Evolutionary conservation across 1,284 basidiomycete species (phyloP), one percentile per base, ranked within the genome.

Genomic region (Microbotryomycetes sp.): DNA sequence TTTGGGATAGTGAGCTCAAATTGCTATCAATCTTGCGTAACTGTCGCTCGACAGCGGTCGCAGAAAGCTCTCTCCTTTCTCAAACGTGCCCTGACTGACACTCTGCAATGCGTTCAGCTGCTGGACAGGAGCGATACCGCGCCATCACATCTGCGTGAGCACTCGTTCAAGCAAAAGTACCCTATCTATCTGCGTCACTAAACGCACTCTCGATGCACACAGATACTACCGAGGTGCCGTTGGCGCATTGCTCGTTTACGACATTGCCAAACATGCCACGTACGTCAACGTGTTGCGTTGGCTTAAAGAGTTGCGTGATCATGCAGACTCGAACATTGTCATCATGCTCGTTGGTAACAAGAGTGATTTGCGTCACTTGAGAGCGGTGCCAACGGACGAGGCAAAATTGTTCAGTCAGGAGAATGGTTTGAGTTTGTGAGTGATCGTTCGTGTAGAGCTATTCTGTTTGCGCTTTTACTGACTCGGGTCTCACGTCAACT

Each of bases 191-290:
- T 50, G 12, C 23, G 25, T 47, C 55, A 32, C 36, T 25, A 25
- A 14, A 19, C 29, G 19, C 19, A 23, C 16, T 6, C 26, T 5
- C 32, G n/a, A 26, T 25, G 9, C n/a, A 28, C n/a, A 2, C 72
- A 93, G 89, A 42, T 98, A 98, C 81, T 98, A 98, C 80, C 92
- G 96, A 64, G 94, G 94, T 59, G 96, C 94, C 16, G 94, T 97
- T 60, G 71, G 89, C 54, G 78, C 78, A 19, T 69, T 79, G 45
- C 74, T 79, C 31, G 78, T 79, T 15, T 79, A 79, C 71, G 78
- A 79, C 67, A 79, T 79, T 54, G 75, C 78, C 56, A 79, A 98
- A 80, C 92, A 96, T 75, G 86, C 86, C 63, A 97, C 94, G 49
- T 98, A 93, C 76, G 88, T 87, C 76, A 97, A 94, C 76, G 92